Evolutionary conservation across 345 rosid genomes (phyloP).

Genomic region (Linum usitatissimum): DNA sequence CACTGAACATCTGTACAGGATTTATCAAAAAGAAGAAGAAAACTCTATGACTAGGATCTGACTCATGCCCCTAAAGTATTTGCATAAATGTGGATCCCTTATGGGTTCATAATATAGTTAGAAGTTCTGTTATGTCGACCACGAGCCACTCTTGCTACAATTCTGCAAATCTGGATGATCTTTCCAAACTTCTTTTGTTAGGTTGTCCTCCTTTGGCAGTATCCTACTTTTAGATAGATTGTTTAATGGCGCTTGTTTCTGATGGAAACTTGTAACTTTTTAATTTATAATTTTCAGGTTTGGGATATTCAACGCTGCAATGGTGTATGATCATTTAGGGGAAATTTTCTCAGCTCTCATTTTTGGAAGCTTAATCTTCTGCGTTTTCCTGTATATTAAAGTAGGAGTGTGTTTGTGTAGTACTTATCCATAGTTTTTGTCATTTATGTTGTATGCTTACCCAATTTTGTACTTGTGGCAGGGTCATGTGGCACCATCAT

Average conservation of each 20-base stretch:
- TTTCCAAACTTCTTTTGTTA: not conserved
- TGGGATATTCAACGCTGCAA: conserved; percentile 73
- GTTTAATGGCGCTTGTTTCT: not conserved
- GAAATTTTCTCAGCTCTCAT: conserved; percentile 91
- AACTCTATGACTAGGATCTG: not conserved
- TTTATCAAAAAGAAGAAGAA: too few species aligned
- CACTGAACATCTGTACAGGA: too few species aligned
- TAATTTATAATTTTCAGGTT: conserved; percentile 45
- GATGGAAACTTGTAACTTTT: not conserved
- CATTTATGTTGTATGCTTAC: conserved; percentile 11
- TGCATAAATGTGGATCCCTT: not conserved
- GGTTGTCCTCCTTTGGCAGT: not conserved
- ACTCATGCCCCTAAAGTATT: not conserved
- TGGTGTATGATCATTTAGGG: conserved; percentile 92
- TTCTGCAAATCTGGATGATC: not conserved
- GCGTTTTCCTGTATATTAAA: conserved; percentile 75
- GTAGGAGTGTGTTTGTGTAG: conserved; percentile 32
- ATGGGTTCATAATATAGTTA: not conserved
- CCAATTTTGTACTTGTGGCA: conserved; percentile 22
- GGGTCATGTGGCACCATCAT: conserved; percentile 94
- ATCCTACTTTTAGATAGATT: not conserved
- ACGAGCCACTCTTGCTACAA: not conserved
- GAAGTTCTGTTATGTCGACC: too few species aligned
- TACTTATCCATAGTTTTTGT: conserved; percentile 11
- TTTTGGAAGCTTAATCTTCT: conserved; percentile 83